phyloP scores from a whole-genome alignment of 495 filamentous ascomycete genomes.

The Entonaema liquescens region DNA sequence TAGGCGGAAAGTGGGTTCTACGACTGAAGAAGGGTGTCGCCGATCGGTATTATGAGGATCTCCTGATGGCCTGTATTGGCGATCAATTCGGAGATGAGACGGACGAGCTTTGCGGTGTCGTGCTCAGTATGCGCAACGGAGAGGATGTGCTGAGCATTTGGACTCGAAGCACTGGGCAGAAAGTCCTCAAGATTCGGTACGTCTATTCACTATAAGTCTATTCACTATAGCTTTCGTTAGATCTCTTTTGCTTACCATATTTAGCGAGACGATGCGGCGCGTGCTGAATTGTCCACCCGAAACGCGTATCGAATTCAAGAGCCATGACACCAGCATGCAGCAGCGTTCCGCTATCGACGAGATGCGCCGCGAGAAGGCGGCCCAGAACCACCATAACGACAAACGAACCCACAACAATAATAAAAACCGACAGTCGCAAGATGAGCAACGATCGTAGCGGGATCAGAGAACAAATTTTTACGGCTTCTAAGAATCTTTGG shows the following conservation, averaged over 20 bases:
- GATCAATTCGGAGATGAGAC: constrained; percentile 94
- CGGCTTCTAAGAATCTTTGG: too few relatives aligned
- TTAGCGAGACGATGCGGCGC: constrained; percentile 91
- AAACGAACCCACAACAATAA: constrained; percentile 50
- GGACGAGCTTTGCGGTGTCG: constrained; percentile 93
- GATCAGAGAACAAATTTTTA: constrained; percentile 4
- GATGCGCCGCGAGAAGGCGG: constrained; percentile 78
- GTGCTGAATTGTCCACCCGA: constrained; percentile 83
- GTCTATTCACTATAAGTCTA: constrained; percentile 46
- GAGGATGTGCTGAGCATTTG: constrained; percentile 98
- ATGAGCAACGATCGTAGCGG: constrained; percentile 42
- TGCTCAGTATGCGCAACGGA: constrained; percentile 91
- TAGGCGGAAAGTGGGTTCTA: constrained; percentile 96
- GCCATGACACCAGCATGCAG: constrained; percentile 83
- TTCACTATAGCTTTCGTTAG: neutral
- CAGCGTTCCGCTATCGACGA: constrained; percentile 84
- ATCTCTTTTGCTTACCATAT: constrained; percentile 16
- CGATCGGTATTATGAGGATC: constrained; percentile 97
- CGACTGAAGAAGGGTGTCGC: constrained; percentile 94
- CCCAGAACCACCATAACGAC: constrained; percentile 56
- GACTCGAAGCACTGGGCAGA: constrained; percentile 89
- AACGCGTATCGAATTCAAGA: constrained; percentile 93
- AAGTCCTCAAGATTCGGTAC: constrained; percentile 96
- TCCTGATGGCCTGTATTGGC: constrained; percentile 88
- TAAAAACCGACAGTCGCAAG: constrained; percentile 44